Evolutionary conservation across 2,329 filamentous ascomycete genomes (phyloP).

Genomic region (Torrubiellomyces zombiae): DNA sequence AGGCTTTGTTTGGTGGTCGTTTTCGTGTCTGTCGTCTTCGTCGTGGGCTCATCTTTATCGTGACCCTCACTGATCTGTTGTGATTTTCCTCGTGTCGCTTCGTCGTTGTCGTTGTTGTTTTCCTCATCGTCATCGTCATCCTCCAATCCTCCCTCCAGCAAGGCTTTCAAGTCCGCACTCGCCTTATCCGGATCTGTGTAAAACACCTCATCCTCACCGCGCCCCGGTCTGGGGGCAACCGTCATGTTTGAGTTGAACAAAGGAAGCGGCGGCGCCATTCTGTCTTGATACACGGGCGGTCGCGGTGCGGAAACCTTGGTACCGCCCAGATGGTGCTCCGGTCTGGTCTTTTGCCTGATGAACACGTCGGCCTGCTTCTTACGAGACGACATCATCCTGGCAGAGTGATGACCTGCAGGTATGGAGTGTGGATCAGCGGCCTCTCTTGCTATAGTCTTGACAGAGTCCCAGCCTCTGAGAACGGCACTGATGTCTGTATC

Average conservation of each 20-base stretch:
- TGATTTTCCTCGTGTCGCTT: conserved; percentile 28
- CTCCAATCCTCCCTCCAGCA: conserved; percentile 69
- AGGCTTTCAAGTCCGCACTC: conserved; percentile 58
- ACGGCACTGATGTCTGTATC: conserved; percentile 17
- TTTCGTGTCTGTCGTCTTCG: conserved; percentile 4
- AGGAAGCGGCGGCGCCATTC: conserved; percentile 26
- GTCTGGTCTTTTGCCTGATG: conserved; percentile 34
- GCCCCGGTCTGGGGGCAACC: too few relatives aligned
- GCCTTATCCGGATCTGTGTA: conserved; percentile 60
- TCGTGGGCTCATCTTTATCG: background rate
- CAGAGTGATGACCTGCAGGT: too few relatives aligned
- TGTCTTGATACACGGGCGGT: conserved; percentile 29
- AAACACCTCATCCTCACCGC: conserved; percentile 34
- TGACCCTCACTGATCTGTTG: conserved; percentile 3
- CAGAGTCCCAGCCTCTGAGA: conserved; percentile 13
- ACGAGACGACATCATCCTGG: conserved; percentile 29
- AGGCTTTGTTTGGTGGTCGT: conserved; percentile 4
- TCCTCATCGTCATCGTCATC: conserved; percentile 46
- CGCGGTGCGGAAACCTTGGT: conserved; percentile 30
- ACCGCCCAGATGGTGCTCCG: conserved; percentile 36
- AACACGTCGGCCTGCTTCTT: conserved; percentile 41
- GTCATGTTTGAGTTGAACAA: conserved; percentile 28
- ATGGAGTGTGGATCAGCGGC: too few relatives aligned
- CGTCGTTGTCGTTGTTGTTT: conserved; percentile 15
- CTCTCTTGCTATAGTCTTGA: conserved; percentile 10